Evolutionary conservation across 2,329 filamentous ascomycete species (phyloP).

Genomic region (Xylariaceae sp.): DNA sequence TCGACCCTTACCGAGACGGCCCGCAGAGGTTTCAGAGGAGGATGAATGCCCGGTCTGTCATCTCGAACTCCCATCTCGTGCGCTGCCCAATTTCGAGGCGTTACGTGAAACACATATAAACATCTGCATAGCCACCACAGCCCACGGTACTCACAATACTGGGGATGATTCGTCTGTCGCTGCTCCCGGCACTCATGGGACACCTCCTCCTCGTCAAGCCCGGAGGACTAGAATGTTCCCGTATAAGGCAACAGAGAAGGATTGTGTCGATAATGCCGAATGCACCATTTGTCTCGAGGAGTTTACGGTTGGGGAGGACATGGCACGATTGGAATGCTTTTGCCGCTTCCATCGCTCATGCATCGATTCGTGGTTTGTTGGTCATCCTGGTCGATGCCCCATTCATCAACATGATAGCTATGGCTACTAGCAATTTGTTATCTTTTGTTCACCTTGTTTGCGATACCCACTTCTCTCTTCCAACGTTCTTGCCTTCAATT

Average conservation of each 20-base stretch:
- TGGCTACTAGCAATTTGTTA: slow-evolving; percentile 41
- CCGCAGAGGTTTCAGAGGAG: slow-evolving; percentile 62
- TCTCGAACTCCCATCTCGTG: slow-evolving; percentile 61
- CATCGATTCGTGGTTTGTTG: slow-evolving; percentile 61
- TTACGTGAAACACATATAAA: slow-evolving; percentile 59
- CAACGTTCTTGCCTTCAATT: too few species aligned
- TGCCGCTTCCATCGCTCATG: slow-evolving; percentile 63
- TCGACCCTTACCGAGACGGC: slow-evolving; percentile 33
- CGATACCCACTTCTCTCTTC: too few species aligned
- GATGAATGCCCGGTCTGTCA: slow-evolving; percentile 80
- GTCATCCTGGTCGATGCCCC: slow-evolving; percentile 61
- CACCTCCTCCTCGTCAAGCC: slow-evolving; percentile 34
- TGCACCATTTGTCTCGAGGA: slow-evolving; percentile 68
- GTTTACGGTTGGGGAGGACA: slow-evolving; percentile 58
- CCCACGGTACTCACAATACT: too few species aligned
- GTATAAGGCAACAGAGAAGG: slow-evolving; percentile 64
- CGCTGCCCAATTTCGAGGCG: slow-evolving; percentile 51
- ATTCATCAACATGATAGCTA: slow-evolving; percentile 64
- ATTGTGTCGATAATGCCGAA: slow-evolving; percentile 65
- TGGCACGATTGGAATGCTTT: slow-evolving; percentile 66
- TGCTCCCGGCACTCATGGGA: slow-evolving; percentile 22
- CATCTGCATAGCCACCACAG: slow-evolving; percentile 46
- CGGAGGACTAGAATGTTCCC: slow-evolving; percentile 61
- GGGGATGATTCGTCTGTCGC: slow-evolving; percentile 11
- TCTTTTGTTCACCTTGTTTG: too few species aligned